These are phyloP conservation scores for Cicer pinnatifidum DNA, from an alignment of 306 rosid genomes.

Conservation along the genomic window DNA sequence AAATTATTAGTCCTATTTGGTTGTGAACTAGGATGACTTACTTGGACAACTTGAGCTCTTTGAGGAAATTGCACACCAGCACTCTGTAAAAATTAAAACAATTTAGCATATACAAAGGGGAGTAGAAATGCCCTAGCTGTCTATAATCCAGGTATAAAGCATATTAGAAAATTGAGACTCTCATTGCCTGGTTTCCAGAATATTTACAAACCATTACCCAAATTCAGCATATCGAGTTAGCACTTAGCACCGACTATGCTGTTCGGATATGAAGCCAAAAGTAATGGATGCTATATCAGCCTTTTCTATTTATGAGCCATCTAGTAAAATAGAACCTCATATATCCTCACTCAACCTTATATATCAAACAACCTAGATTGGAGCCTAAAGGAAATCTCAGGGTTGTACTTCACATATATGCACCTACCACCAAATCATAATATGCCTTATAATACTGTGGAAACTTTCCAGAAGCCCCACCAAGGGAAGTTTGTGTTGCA, in stretches of 20 bases:
- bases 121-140: constrained; percentile 1
- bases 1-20: constrained; percentile 46
- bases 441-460: constrained; percentile 89
- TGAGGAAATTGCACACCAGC: constrained; percentile 91
- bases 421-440: constrained; percentile 90
- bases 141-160: constrained; percentile 24
- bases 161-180: not conserved
- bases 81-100: constrained; percentile 60
- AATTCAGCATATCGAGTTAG: constrained; percentile 11
- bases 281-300: not conserved
- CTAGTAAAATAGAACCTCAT: constrained; percentile 7
- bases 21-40: constrained; percentile 58
- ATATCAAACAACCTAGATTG: constrained; percentile 26
- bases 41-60: constrained; percentile 60
- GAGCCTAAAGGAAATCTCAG: constrained; percentile 15
- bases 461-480: constrained; percentile 94
- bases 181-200: not conserved
- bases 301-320: constrained; percentile 21
- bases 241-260: not conserved
- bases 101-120: constrained; percentile 33
- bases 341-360: not conserved
- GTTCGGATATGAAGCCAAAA: not conserved
- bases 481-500: constrained; percentile 95
- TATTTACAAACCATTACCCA: constrained; percentile 1
- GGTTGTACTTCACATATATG: constrained; percentile 34